These are phyloP conservation scores for Candida xiaguanensis DNA, from an alignment of 805 yeast species.

Conservation along the genomic window DNA sequence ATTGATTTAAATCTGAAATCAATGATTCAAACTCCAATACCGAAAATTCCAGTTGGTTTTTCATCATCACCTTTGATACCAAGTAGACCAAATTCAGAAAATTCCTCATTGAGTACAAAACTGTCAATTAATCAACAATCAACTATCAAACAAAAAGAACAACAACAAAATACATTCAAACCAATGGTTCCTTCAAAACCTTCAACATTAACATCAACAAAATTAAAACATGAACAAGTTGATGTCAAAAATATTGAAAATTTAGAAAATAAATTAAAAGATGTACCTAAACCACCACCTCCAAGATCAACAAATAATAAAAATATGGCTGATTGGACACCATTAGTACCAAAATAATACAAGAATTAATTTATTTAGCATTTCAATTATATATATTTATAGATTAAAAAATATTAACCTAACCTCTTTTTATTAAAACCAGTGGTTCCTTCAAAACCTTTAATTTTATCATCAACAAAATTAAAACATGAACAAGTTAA, in stretches of 20 bases:
- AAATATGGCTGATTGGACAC: constrained; percentile 49
- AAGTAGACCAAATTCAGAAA: constrained; percentile 25
- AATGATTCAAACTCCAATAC: constrained; percentile 2
- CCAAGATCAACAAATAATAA: constrained; percentile 10
- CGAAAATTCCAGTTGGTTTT: constrained; percentile 29
- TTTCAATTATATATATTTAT: not conserved
- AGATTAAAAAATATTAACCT: not conserved
- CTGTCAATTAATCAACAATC: constrained; percentile 14
- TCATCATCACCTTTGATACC: constrained; percentile 38
- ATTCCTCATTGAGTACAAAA: constrained; percentile 21
- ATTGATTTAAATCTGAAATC: not conserved
- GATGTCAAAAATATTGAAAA: constrained; percentile 4
- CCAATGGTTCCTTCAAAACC: constrained; percentile 41
- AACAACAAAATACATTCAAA: constrained; percentile 12
- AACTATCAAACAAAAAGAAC: not conserved
- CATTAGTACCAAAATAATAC: constrained; percentile 44
- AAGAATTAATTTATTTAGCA: not conserved
- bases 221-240: constrained; percentile 5
- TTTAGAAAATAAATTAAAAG: constrained; percentile 2
- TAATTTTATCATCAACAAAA: constrained; percentile 18
- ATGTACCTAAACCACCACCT: constrained; percentile 16
- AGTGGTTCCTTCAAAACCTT: constrained; percentile 35
- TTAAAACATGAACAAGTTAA: constrained; percentile 4
- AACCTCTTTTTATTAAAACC: constrained; percentile 19
- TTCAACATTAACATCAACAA: constrained; percentile 18